These are phyloP conservation scores for Beauveria pseudobassiana DNA, from an alignment of 2,329 filamentous ascomycete species.

Conservation along the genomic window DNA sequence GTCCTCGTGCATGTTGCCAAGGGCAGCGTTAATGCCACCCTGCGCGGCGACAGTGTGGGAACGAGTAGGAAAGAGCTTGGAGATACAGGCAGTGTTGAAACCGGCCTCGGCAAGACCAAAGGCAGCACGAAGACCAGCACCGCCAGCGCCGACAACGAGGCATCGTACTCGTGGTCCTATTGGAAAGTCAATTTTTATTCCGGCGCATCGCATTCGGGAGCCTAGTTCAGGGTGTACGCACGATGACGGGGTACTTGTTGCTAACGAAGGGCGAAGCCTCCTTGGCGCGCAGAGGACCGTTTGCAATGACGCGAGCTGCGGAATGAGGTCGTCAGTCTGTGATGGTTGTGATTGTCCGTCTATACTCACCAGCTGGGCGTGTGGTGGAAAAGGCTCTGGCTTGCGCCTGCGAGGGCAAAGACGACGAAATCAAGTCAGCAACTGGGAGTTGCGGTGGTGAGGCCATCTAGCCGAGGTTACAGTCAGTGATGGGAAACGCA, in stretches of 20 bases:
- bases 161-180: conserved; percentile 97
- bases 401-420: conserved; percentile 29
- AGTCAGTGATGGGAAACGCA: conserved; percentile 32
- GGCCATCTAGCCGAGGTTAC: conserved; percentile 13
- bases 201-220: background rate
- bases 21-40: conserved; percentile 80
- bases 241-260: conserved; percentile 90
- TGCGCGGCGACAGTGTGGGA: conserved; percentile 76
- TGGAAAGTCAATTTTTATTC: background rate
- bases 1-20: conserved; percentile 95
- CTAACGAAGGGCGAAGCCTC: conserved; percentile 83
- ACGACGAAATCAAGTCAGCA: background rate
- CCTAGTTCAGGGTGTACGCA: conserved; percentile 38
- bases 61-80: conserved; percentile 79
- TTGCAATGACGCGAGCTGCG: conserved; percentile 76
- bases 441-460: background rate
- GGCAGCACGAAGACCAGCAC: conserved; percentile 72
- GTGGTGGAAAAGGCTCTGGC: conserved; percentile 82
- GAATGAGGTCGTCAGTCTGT: background rate
- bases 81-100: conserved; percentile 84
- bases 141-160: conserved; percentile 86
- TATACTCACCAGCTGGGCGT: conserved; percentile 61
- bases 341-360: conserved; percentile 7
- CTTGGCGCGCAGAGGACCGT: conserved; percentile 80
- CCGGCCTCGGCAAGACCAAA: conserved; percentile 83